Evolutionary conservation across 331 rosid species (phyloP), one percentile per base, ranked within the genome.

Genomic region (Erythrophleum ivorense): DNA sequence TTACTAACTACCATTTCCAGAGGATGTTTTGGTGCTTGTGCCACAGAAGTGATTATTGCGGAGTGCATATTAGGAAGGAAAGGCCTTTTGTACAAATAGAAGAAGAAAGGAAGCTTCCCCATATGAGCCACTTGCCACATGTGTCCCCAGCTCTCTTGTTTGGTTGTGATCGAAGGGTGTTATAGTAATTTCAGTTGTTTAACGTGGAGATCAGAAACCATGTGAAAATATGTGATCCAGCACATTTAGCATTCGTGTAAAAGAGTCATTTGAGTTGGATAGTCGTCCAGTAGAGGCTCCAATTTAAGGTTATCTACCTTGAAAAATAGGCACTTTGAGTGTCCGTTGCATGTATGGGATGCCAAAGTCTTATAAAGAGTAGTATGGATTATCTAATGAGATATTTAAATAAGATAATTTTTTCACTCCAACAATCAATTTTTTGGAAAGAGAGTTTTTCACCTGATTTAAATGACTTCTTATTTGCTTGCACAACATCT

Each of bases 171-270:
- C 60, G 63, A 71, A 79, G 90, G 89, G 88, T 90, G 78, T 71
- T 78, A 48, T 69, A 78, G 89, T 84, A 83, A 84, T 65, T 60
- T 43, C 46, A 41, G 43, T 3, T 12, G 45, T 67, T 67, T 71
- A 80, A 74, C 66, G 33, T 52, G 73, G 83, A 68, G 86, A 89
- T 85, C 95, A 84, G 91, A 89, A 84, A 73, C 78, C 97, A 91
- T 86, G 92, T 92, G 97, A 81, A 38, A 82, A 58, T 84, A 73
- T 21, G 10, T 18, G 83, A 81, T 64, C 76, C 65, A 82, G 88
- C 80, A 86, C 89, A 86, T 82, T 90, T 83, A 82, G 85, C 83
- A 83, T 81, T 82, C 80, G 79, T 87, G 94, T 85, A 84, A 82
- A 85, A 84, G 82, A 89, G 88, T 82, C 52, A 53, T 63, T 65